phyloP scores from a whole-genome alignment of 108 stramenopile genomes.

The Schizochytrium sp. region DNA sequence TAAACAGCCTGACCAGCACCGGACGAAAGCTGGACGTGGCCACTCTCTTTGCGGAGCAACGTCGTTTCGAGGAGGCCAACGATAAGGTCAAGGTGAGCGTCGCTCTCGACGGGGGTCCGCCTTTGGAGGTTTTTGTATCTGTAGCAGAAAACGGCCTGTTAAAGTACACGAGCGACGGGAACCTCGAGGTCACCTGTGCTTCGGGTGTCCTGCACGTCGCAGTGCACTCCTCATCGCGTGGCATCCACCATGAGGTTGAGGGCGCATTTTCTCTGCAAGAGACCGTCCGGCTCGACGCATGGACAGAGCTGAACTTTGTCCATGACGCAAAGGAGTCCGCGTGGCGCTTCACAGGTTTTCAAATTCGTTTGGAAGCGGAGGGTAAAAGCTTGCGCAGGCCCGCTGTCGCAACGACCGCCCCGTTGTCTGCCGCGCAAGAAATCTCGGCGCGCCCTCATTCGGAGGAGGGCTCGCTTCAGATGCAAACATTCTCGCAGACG shows the following conservation, averaged over 20 bases:
- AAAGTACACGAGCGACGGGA: not conserved
- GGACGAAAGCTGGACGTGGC: not conserved
- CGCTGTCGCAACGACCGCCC: no score
- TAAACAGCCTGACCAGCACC: not conserved
- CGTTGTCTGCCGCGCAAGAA: no score
- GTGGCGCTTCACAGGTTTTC: not conserved
- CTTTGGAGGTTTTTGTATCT: not conserved
- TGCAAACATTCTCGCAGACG: not conserved
- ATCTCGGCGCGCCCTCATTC: no score
- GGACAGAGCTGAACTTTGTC: constrained; percentile 3
- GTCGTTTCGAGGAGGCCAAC: not conserved
- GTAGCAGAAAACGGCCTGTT: not conserved
- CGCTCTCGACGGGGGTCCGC: not conserved
- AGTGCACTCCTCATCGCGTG: not conserved
- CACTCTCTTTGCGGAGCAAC: not conserved
- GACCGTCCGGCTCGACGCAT: not conserved
- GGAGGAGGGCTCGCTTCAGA: not conserved
- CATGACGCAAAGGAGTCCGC: not conserved
- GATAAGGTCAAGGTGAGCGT: not conserved
- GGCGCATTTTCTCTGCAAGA: not conserved
- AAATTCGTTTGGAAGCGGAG: not conserved
- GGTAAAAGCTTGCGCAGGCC: no score
- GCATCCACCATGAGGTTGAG: not conserved
- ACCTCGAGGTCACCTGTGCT: not conserved
- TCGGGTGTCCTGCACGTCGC: not conserved